Evolutionary conservation across 2,329 filamentous ascomycete genomes (phyloP), one percentile per base, ranked within the genome.

Genomic region (Gaeumannomyces tritici): DNA sequence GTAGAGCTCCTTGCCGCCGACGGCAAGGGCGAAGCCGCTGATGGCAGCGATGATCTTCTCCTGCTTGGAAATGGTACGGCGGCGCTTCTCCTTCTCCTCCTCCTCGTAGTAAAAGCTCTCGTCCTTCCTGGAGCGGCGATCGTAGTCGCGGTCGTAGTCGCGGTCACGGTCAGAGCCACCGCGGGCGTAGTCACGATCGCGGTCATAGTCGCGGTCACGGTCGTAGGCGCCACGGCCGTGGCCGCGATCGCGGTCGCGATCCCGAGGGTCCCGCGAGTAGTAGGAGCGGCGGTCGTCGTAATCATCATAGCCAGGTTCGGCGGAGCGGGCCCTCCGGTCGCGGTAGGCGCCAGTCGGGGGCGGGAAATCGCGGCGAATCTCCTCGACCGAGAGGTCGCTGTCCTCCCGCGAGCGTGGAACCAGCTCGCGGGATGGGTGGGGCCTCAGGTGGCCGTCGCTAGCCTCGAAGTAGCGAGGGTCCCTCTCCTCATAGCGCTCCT

Each of bases 311-410:
- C 84, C 79, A 57, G 82, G 79, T 62, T 87, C 87, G 62, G 82
- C 83, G 8, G 88, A 90, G 68, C 86, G 83, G 67, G 87, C 79
- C 63, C 88, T 83, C 67, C 84, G 82, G 64, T 83, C 83, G 62
- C 74, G 70, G 33, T 61, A 51, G 62, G 74, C 66, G n/a, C 70
- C 33, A 51, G 82, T 86, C 7, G 87, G 88, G 8, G 91, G 90
- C 35, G 90, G 90, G 70, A 96, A 96, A 68, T 96, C 90, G 67
- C 91, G 87, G 66, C 86, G 85, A 64, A 96, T 86, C 75, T 96
- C 90, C 76, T 96, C 93, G 71, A 96, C 76, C 2, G 87, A 87
- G 29, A 88, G 77, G 57, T 88, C 87, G 73, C 88, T 92, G 70
- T 91, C 88, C 72, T 93, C 88, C 66, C 89, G 87, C 60, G 78